Evolutionary conservation across 805 yeast species (phyloP).

Genomic region (Nakazawaea populi): DNA sequence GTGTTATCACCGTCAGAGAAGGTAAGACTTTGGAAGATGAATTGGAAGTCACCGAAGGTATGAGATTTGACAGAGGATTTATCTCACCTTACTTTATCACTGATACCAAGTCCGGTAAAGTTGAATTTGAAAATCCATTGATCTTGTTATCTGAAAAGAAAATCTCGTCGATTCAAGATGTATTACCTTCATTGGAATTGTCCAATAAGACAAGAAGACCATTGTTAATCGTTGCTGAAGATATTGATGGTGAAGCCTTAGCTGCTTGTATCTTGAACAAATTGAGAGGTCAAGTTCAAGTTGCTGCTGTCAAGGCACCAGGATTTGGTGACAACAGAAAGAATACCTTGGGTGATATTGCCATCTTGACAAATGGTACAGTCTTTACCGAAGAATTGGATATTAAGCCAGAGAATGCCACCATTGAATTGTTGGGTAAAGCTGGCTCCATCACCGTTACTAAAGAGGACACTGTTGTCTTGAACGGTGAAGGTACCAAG

Average conservation of each 20-base stretch:
- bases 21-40: slow-evolving; percentile 97
- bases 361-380: slow-evolving; percentile 92
- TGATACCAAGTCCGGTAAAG: slow-evolving; percentile 87
- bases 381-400: slow-evolving; percentile 89
- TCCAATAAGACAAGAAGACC: slow-evolving; percentile 94
- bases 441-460: slow-evolving; percentile 90
- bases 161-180: slow-evolving; percentile 83
- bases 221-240: slow-evolving; percentile 88
- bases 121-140: slow-evolving; percentile 92
- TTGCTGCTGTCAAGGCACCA: slow-evolving; percentile 96
- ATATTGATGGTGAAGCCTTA: slow-evolving; percentile 95
- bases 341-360: slow-evolving; percentile 93
- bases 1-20: slow-evolving; percentile 96
- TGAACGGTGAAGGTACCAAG: slow-evolving; percentile 89
- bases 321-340: slow-evolving; percentile 99
- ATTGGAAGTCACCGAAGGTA: slow-evolving; percentile 95
- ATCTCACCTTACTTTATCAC: slow-evolving; percentile 96
- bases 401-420: slow-evolving; percentile 91
- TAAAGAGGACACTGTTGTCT: slow-evolving; percentile 90
- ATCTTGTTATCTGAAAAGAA: slow-evolving; percentile 87
- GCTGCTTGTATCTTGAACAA: slow-evolving; percentile 97
- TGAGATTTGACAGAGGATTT: slow-evolving; percentile 97
- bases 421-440: slow-evolving; percentile 83
- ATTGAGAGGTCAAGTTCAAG: slow-evolving; percentile 97
- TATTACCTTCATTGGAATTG: slow-evolving; percentile 87